Conservation (phyloP, 2,329 filamentous ascomycete species). For the Penicillium sclerotigenum region DNA sequence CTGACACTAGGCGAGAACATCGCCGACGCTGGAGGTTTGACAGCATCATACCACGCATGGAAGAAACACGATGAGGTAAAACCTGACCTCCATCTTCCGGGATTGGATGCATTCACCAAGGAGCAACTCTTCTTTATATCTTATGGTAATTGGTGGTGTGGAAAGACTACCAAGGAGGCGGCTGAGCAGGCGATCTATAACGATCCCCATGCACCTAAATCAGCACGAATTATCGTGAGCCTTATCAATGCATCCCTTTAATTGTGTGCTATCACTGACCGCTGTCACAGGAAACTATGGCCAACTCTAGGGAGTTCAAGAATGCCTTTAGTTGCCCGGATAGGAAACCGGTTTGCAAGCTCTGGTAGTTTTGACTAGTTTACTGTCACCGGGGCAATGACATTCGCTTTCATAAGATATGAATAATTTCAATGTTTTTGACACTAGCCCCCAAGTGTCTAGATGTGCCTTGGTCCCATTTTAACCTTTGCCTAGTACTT, state of each 20-base stretch:
- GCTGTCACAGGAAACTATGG: slow-evolving; percentile 52
- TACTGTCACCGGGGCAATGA: background rate
- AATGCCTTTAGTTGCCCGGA: slow-evolving; percentile 64
- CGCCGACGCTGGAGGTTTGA: slow-evolving; percentile 65
- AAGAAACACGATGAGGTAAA: slow-evolving; percentile 54
- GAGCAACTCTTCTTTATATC: slow-evolving; percentile 69
- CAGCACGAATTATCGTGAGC: slow-evolving; percentile 54
- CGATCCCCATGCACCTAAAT: slow-evolving; percentile 64
- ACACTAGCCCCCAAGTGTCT: background rate
- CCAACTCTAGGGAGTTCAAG: slow-evolving; percentile 65
- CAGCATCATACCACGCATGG: slow-evolving; percentile 64
- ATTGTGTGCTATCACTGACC: background rate
- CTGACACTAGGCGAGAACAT: slow-evolving; percentile 69
- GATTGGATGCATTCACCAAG: slow-evolving; percentile 60
- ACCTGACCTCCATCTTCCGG: slow-evolving; percentile 57
- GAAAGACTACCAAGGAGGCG: slow-evolving; percentile 58
- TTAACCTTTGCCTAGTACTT: background rate
- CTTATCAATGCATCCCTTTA: background rate
- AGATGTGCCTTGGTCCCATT: background rate
- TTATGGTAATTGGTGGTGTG: slow-evolving; percentile 65
- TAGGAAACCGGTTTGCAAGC: slow-evolving; percentile 65
- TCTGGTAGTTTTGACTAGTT: slow-evolving; percentile 54
- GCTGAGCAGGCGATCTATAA: slow-evolving; percentile 58
- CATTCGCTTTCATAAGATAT: background rate
- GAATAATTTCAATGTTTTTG: background rate